Evolutionary conservation across 352 stramenopile genomes (phyloP).

Genomic region (Phytophthora uliginosa): DNA sequence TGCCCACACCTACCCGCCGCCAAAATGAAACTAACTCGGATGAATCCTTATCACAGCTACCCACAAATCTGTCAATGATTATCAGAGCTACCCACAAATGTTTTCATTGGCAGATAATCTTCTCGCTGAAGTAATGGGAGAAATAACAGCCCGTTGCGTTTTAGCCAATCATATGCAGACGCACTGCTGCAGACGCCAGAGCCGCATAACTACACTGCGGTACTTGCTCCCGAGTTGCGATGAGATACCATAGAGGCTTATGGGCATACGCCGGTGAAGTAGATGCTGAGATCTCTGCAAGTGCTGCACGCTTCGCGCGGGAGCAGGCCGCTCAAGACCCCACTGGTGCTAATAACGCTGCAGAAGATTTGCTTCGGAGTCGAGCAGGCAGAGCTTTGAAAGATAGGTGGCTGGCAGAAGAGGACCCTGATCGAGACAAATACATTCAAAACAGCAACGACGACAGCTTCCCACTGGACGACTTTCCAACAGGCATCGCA

Average conservation of each 20-base stretch:
- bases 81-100: too few species aligned
- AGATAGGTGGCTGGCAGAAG: neutral
- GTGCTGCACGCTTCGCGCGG: neutral
- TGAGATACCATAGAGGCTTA: neutral
- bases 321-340: neutral
- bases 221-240: neutral
- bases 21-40: too few species aligned
- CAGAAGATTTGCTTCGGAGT: neutral
- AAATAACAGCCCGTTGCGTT: neutral
- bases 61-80: too few species aligned
- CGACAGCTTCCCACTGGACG: too few species aligned
- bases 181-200: neutral
- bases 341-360: neutral
- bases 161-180: neutral
- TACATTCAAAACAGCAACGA: too few species aligned
- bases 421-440: neutral
- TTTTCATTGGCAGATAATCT: too few species aligned
- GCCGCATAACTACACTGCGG: neutral
- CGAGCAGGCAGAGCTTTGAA: neutral
- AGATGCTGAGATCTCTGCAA: neutral
- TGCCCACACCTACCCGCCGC: too few species aligned
- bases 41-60: too few species aligned
- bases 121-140: too few species aligned
- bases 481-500: too few species aligned
- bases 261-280: neutral